Evolutionary conservation across 257 asterid genomes (phyloP).

Genomic region (Paulownia fortunei): DNA sequence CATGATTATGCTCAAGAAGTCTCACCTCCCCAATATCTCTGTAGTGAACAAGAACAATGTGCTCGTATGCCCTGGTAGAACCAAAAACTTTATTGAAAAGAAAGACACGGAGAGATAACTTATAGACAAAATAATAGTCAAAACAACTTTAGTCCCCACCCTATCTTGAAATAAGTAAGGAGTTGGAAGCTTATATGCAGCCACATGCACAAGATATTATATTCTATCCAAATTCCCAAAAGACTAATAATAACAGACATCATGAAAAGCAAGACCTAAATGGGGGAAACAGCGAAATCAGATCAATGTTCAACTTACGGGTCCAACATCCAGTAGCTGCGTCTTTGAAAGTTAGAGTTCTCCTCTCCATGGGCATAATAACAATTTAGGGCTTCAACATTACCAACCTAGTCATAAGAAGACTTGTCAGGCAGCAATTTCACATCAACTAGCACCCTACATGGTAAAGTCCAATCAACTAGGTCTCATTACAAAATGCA

Average conservation of each 20-base stretch:
- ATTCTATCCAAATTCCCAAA: background rate
- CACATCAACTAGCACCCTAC: slow-evolving; percentile 22
- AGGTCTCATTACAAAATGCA: background rate
- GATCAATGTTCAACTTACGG: slow-evolving; percentile 63
- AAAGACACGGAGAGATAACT: too few species aligned
- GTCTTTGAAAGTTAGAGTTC: slow-evolving; percentile 84
- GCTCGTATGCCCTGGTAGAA: slow-evolving; percentile 77
- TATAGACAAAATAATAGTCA: too few species aligned
- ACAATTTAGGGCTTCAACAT: slow-evolving; percentile 87
- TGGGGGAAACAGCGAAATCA: slow-evolving; percentile 15
- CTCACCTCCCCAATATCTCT: slow-evolving; percentile 87
- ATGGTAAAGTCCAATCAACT: slow-evolving; percentile 9
- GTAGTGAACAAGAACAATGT: slow-evolving; percentile 98
- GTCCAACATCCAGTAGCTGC: slow-evolving; percentile 96
- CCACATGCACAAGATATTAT: background rate
- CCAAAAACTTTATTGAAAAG: too few species aligned
- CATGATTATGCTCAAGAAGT: slow-evolving; percentile 18
- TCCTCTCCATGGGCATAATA: slow-evolving; percentile 95
- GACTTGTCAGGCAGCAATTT: slow-evolving; percentile 34
- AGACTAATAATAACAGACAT: background rate
- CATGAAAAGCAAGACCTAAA: slow-evolving; percentile 1
- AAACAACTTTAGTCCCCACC: background rate
- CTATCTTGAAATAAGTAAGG: slow-evolving; percentile 1
- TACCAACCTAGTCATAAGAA: slow-evolving; percentile 77
- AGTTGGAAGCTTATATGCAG: slow-evolving; percentile 2